Percentiles rank a stretch among this genome's conserved stretches.
Evolutionary conservation across 768 basidiomycete genomes (phyloP).

Genomic region (Macrocybe gigantea): DNA sequence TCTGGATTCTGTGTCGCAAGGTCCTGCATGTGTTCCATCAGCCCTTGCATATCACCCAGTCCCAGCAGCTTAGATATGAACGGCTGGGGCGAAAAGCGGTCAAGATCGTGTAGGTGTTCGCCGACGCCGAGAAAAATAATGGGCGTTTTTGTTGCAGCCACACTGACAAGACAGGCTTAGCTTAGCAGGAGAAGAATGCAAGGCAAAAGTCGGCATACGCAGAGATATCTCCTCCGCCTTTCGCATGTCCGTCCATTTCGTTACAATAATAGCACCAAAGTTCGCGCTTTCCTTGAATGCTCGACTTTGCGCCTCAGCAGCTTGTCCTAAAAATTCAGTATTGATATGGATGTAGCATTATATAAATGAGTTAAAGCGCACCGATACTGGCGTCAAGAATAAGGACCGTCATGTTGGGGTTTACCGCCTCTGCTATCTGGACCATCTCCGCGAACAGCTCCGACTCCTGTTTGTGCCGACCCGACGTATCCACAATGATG

Average conservation of each 20-base stretch:
- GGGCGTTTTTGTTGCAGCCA: slow-evolving; percentile 97
- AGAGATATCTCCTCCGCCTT: slow-evolving; percentile 98
- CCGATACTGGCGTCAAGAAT: slow-evolving; percentile 97
- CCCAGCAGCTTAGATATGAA: slow-evolving; percentile 97
- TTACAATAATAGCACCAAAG: slow-evolving; percentile 98
- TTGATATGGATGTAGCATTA: background rate
- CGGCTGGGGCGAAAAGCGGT: slow-evolving; percentile 91
- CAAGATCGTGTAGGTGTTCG: slow-evolving; percentile 96
- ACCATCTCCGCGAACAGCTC: slow-evolving; percentile 99
- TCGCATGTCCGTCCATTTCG: slow-evolving; percentile 99
- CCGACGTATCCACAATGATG: slow-evolving; percentile 97
- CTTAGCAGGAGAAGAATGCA: background rate
- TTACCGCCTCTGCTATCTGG: slow-evolving; percentile 89
- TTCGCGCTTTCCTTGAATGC: slow-evolving; percentile 98
- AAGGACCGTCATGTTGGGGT: slow-evolving; percentile 94
- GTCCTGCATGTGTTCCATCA: slow-evolving; percentile 99
- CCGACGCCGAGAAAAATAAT: slow-evolving; percentile 99
- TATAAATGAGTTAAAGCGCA: slow-evolving; percentile 18
- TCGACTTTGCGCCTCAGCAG: slow-evolving; percentile 91
- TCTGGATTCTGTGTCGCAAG: slow-evolving; percentile 90
- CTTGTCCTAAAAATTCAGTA: slow-evolving; percentile 77
- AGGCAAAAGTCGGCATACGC: slow-evolving; percentile 58
- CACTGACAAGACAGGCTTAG: slow-evolving; percentile 38
- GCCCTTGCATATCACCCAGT: slow-evolving; percentile 91
- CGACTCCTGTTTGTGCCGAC: slow-evolving; percentile 93